These are phyloP conservation scores for Boechera retrofracta DNA, from an alignment of 345 rosid genomes.

Conservation along the genomic window DNA sequence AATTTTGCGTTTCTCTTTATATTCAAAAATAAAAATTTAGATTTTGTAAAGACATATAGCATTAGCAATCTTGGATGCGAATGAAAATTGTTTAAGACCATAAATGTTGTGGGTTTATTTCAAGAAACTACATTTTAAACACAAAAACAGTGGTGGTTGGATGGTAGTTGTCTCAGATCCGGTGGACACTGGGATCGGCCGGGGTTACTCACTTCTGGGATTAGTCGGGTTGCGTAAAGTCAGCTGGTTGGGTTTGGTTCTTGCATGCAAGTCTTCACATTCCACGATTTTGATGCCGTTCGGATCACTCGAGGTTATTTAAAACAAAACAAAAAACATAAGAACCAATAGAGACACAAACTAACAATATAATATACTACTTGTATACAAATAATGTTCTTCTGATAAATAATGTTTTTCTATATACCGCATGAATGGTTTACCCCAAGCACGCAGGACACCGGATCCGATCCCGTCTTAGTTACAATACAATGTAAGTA, in stretches of 20 bases:
- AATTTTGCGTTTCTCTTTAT: no score
- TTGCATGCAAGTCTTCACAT: background rate
- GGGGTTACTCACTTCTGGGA: background rate
- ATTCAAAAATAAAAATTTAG: no score
- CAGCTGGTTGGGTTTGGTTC: background rate
- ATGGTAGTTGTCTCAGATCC: background rate
- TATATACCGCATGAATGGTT: constrained; percentile 2
- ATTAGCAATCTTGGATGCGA: background rate
- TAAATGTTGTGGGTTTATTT: background rate
- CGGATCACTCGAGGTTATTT: background rate
- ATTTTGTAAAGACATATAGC: no score
- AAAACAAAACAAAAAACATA: background rate
- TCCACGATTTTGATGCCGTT: background rate
- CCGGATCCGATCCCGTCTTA: background rate
- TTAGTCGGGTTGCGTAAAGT: background rate
- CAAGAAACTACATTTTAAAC: background rate
- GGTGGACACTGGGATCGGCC: background rate
- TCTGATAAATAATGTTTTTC: background rate
- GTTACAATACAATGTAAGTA: background rate
- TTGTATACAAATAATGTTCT: background rate
- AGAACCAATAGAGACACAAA: background rate
- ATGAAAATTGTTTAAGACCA: background rate
- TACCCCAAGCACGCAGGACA: constrained; percentile 20
- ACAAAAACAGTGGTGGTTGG: background rate
- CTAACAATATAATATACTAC: background rate